phyloP scores from a whole-genome alignment of 805 yeast genomes.

The Candida rishiriensis region DNA sequence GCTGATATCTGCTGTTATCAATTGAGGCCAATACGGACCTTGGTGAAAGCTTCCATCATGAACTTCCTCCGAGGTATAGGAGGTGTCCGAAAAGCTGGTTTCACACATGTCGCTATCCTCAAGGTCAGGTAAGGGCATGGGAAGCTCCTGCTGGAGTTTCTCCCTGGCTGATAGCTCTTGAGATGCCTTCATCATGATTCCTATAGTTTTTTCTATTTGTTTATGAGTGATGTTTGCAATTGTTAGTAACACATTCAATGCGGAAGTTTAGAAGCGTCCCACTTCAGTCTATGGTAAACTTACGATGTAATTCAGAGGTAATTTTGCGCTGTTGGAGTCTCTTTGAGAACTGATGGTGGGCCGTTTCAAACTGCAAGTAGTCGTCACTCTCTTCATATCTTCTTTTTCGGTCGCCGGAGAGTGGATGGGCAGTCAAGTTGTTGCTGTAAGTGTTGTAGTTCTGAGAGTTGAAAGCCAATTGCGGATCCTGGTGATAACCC shows the following conservation, averaged over 20 bases:
- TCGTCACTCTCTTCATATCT: neutral
- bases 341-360: neutral
- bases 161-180: conserved; percentile 11
- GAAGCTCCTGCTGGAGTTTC: neutral
- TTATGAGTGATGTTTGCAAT: too few species aligned
- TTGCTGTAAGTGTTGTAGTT: neutral
- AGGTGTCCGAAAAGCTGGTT: too few species aligned
- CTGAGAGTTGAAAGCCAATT: neutral
- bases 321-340: conserved; percentile 11
- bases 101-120: too few species aligned
- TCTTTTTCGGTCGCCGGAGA: conserved; percentile 2
- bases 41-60: neutral
- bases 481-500: neutral
- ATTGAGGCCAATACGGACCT: conserved; percentile 11
- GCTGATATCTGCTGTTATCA: neutral
- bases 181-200: conserved; percentile 28
- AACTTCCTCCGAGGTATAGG: too few species aligned
- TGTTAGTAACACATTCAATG: neutral
- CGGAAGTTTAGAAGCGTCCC: neutral
- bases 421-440: neutral
- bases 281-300: conserved; percentile 2
- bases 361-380: neutral
- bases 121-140: too few species aligned
- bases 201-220: conserved; percentile 19
- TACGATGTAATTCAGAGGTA: conserved; percentile 21